A percentile compares a stretch with the other conserved stretches of the same genome.
Conservation (phyloP, 441 rosid genomes). For the Populus hybrid region DNA sequence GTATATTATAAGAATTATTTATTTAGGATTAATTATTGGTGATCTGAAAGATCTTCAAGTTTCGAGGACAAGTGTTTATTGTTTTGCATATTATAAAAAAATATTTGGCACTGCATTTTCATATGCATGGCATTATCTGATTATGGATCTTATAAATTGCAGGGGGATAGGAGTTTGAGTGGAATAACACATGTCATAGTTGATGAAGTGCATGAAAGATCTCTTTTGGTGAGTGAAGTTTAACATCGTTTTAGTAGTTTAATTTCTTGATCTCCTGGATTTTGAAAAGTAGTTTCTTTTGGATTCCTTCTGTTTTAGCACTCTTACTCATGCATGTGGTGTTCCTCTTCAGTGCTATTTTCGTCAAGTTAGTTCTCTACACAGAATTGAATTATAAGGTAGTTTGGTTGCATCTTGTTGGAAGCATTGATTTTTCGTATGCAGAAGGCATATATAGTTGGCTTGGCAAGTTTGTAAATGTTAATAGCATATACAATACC, state of each 20-base stretch:
- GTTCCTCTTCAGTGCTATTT: background rate
- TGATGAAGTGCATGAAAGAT: conserved; percentile 97
- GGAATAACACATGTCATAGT: conserved; percentile 84
- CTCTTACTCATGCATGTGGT: background rate
- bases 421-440: background rate
- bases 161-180: conserved; percentile 81
- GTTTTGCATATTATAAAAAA: background rate
- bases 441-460: background rate
- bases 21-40: background rate
- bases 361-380: background rate
- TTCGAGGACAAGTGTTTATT: background rate
- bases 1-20: background rate
- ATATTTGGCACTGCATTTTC: background rate
- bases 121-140: background rate
- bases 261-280: background rate
- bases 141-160: conserved; percentile 17
- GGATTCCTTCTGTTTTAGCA: background rate
- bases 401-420: background rate
- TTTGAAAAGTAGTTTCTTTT: background rate
- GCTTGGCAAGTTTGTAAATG: background rate
- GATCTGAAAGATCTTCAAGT: background rate
- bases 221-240: conserved; percentile 67
- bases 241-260: background rate
- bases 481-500: background rate
- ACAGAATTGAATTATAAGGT: too few relatives aligned